Evolutionary conservation across 441 rosid genomes (phyloP).

Genomic region (Pelargonium cotyledonis): DNA sequence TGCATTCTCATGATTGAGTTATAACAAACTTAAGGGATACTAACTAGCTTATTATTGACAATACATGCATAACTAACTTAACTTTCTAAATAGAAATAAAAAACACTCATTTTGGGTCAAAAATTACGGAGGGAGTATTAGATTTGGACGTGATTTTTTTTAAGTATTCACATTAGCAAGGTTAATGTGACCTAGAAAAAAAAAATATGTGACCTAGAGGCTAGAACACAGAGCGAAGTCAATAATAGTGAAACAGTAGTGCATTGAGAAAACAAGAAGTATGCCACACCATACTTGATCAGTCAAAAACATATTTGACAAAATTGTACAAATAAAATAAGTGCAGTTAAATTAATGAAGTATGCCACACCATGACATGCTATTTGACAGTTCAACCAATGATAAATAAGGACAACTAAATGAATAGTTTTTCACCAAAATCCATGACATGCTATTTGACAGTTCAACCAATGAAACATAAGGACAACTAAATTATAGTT

Average conservation of each 20-base stretch:
- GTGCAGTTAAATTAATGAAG: neutral
- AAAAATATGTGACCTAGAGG: neutral
- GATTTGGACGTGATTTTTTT: neutral
- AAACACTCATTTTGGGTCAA: too few relatives aligned
- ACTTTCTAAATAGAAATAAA: too few relatives aligned
- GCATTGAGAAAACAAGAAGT: neutral
- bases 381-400: neutral
- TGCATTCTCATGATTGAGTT: too few relatives aligned
- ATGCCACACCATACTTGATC: neutral
- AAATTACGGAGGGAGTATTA: neutral
- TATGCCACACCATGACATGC: neutral
- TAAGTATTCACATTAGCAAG: neutral
- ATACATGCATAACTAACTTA: too few relatives aligned
- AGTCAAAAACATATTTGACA: neutral
- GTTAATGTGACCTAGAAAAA: neutral
- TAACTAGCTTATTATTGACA: too few relatives aligned
- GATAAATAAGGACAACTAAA: neutral
- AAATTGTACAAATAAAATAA: too few relatives aligned
- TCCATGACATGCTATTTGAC: neutral
- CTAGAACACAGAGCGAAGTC: neutral
- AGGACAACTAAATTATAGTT: neutral
- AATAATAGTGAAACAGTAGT: neutral
- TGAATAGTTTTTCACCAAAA: neutral
- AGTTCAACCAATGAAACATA: neutral
- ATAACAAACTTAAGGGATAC: too few relatives aligned